Percentiles rank a stretch among this genome's conserved stretches.
phyloP scores from a whole-genome alignment of 2,329 filamentous ascomycete species.

The Alternaria brassicicola region DNA sequence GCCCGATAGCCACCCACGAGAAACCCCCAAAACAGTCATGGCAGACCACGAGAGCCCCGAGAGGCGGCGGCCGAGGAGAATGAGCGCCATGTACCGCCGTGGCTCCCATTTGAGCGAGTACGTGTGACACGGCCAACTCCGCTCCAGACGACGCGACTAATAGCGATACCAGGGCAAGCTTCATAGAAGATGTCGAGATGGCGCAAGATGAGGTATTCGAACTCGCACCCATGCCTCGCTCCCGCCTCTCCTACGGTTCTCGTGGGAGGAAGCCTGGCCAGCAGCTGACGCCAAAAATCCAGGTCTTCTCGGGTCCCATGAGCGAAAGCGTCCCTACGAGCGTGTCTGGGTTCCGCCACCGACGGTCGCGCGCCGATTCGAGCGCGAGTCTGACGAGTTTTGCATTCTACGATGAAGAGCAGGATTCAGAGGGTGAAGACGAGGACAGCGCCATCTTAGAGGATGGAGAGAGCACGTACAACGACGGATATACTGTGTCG shows the following conservation, averaged over 20 bases:
- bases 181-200: constrained; percentile 98
- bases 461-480: constrained; percentile 42
- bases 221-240: constrained; percentile 34
- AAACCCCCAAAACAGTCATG: constrained; percentile 25
- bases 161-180: constrained; percentile 57
- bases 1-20: constrained; percentile 10
- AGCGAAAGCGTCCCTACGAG: constrained; percentile 96
- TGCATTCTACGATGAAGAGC: constrained; percentile 79
- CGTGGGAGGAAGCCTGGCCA: constrained; percentile 29
- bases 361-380: constrained; percentile 79
- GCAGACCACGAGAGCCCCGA: constrained; percentile 44
- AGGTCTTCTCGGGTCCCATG: constrained; percentile 88
- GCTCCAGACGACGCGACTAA: constrained; percentile 9
- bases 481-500: constrained; percentile 49
- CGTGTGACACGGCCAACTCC: constrained; percentile 13
- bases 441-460: constrained; percentile 44
- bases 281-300: constrained; percentile 46
- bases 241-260: constrained; percentile 14
- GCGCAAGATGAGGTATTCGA: constrained; percentile 83
- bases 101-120: constrained; percentile 67
- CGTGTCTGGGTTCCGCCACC: constrained; percentile 87
- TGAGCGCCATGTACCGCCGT: constrained; percentile 64
- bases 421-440: constrained; percentile 57
- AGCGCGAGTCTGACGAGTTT: constrained; percentile 72
- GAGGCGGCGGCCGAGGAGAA: constrained; percentile 42